Base-by-base conservation (phyloP, 176 grass and related monocot species). In the Eragrostis nindensis region DNA sequence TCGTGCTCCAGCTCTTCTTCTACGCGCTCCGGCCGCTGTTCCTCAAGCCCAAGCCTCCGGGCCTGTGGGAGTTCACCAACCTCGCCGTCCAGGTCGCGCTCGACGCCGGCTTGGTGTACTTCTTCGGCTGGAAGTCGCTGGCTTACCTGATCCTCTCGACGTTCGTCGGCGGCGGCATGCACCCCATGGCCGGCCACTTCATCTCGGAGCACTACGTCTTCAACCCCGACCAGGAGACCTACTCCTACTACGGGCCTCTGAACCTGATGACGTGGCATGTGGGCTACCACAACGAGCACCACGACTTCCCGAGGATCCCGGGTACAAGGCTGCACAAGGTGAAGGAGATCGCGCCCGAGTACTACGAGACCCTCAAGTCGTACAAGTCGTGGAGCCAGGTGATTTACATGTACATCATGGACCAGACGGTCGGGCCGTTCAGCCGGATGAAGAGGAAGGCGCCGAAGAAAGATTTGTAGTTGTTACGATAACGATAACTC, bases 371-470 rank as follows among this genome's bases (percentile, higher is more conserved):
- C 70, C 50, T 99, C 25, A 96, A 78, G 8, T 87, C 88, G 0
- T 92, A 99, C 75, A 89, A 66, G 32, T 95, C 92, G 0, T 99
- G 97, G 97, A 96, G 93, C 84, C 93, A 99, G 71, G 97, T 99
- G 55, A 96, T 99, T 27, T 99, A 91, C 81, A 99, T 99, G 93
- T 99, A 99, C 83, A 80, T 91, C 72, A 93, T 92, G 91, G 97
- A 99, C 81, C 73, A 62, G 22, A 91, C 79, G 2, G 76, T 99
- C 5, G 93, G 97, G 0, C 93, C 97, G 6, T 99, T 93, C 80
- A 99, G 93, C 65, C 82, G 97, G 80, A 96, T 99, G 85, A 99
- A 99, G 84, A 90, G 97, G 26, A 99, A 91, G 82, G 57, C 79
- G 1, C 32, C 66, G 4, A 95, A 93, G 73, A 93, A 99, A 70